Evolutionary conservation across 2,329 filamentous ascomycete species (phyloP), one percentile per base, ranked within the genome.

Genomic region (Meredithiella fracta): DNA sequence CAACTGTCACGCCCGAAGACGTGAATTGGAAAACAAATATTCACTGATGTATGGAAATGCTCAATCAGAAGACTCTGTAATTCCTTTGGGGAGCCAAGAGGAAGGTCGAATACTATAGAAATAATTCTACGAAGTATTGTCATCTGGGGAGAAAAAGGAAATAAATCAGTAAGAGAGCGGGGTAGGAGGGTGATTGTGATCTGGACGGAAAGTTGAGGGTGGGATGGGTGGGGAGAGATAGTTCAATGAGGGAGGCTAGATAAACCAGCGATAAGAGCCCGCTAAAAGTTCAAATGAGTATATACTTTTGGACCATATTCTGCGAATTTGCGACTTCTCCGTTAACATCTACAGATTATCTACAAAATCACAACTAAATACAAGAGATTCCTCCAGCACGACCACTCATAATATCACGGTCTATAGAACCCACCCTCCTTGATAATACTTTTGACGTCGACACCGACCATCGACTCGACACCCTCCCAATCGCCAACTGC

Each of bases 61-160:
- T 94, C 87, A 86, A 85, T 86, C 86, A 88, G 86, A 85, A 80
- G 81, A 81, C 79, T 88, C 84, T 91, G 85, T 88, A 80, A 85
- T 89, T 94, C 77, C 77, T 85, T 79, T 89, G 78, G 80, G 81
- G 80, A 91, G 84, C 82, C 87, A 84, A 92, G 86, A 87, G 82
- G 78, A 77, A 58, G 78, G 85, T 89, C 82, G 82, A 86, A 78
- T 83, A 90, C 88, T 95, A 89, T 90, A 94, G 85, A 94, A 94
- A 86, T 87, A 86, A 91, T 91, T 90, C 86, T 88, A 72, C 53
- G 57, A 59, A 59, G 57, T 59, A 59, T 59, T 59, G 57, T 59
- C 57, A 50, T 54, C 57, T 56, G 54, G 54, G 56, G 57, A 59
- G 55, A 54, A 59, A 59, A 58, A n/a, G 20, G 7, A 20, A 20